phyloP scores from a whole-genome alignment of 768 basidiomycete genomes.

The Suillus decipiens region DNA sequence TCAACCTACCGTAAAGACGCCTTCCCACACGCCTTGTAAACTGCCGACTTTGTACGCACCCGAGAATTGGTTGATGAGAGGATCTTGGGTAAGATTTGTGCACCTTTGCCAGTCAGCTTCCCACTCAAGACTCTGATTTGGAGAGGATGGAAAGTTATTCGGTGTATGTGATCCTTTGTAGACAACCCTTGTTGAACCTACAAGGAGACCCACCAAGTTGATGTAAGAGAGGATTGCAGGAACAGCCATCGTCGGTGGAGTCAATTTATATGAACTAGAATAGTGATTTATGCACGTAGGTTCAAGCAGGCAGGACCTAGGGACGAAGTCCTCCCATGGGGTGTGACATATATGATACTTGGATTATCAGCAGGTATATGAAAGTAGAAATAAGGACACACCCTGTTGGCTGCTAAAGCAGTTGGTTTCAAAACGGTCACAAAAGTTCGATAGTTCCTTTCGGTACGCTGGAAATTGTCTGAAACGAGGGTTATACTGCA shows the following conservation, averaged over 20 bases:
- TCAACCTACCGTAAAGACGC: slow-evolving; percentile 65
- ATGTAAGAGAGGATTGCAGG: slow-evolving; percentile 76
- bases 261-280: slow-evolving; percentile 45
- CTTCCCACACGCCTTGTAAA: slow-evolving; percentile 80
- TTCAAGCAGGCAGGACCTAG: slow-evolving; percentile 25
- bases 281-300: slow-evolving; percentile 40
- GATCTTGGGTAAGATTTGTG: slow-evolving; percentile 36
- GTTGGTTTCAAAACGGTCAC: slow-evolving; percentile 56
- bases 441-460: slow-evolving; percentile 45
- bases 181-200: slow-evolving; percentile 5
- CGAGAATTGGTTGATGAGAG: slow-evolving; percentile 37
- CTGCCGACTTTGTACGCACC: slow-evolving; percentile 64
- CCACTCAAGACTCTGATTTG: slow-evolving; percentile 54
- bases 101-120: slow-evolving; percentile 71
- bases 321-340: slow-evolving; percentile 60
- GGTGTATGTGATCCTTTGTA: slow-evolving; percentile 17
- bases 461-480: slow-evolving; percentile 52
- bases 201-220: slow-evolving; percentile 43
- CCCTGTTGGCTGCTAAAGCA: slow-evolving; percentile 67
- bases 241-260: slow-evolving; percentile 61
- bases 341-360: slow-evolving; percentile 65
- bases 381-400: slow-evolving; percentile 36
- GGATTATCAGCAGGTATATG: slow-evolving; percentile 13
- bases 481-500: slow-evolving; percentile 4
- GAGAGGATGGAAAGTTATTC: slow-evolving; percentile 11